Evolutionary conservation across 345 rosid genomes (phyloP).

Genomic region (Microcos paniculata): DNA sequence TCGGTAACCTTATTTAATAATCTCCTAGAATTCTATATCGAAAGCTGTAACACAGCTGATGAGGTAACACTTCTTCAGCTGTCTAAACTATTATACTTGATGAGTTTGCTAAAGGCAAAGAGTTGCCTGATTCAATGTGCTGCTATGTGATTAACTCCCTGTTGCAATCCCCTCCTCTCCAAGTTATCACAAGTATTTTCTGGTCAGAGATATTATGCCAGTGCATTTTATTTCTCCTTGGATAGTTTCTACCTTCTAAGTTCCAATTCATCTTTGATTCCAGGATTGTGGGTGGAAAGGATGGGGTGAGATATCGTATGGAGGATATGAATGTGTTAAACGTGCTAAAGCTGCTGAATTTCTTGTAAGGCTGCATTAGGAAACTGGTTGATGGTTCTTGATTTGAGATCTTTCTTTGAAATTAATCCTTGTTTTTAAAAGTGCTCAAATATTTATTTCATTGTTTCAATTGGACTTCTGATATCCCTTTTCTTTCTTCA

Average conservation of each 20-base stretch:
- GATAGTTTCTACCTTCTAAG: background rate
- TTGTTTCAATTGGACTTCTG: slow-evolving; percentile 1
- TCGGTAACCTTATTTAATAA: background rate
- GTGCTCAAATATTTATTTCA: slow-evolving; percentile 6
- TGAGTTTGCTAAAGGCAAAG: background rate
- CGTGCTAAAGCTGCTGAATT: slow-evolving; percentile 88
- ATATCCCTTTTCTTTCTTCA: background rate
- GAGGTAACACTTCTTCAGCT: background rate
- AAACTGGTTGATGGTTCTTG: slow-evolving; percentile 1
- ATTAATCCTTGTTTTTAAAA: background rate
- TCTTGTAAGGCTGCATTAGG: slow-evolving; percentile 50
- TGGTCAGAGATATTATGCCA: background rate
- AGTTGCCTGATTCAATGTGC: background rate
- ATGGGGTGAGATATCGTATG: slow-evolving; percentile 98
- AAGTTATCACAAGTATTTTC: background rate
- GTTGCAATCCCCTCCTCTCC: background rate
- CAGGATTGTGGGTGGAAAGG: slow-evolving; percentile 94
- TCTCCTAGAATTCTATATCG: background rate
- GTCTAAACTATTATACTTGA: background rate
- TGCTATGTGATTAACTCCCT: background rate
- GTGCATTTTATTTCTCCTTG: background rate
- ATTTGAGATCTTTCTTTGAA: background rate
- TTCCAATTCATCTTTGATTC: slow-evolving; percentile 13
- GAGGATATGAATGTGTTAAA: slow-evolving; percentile 65
- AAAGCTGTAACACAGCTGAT: background rate